phyloP scores from a whole-genome alignment of 2,329 filamentous ascomycete genomes.

The Pseudogymnoascus pannorum region DNA sequence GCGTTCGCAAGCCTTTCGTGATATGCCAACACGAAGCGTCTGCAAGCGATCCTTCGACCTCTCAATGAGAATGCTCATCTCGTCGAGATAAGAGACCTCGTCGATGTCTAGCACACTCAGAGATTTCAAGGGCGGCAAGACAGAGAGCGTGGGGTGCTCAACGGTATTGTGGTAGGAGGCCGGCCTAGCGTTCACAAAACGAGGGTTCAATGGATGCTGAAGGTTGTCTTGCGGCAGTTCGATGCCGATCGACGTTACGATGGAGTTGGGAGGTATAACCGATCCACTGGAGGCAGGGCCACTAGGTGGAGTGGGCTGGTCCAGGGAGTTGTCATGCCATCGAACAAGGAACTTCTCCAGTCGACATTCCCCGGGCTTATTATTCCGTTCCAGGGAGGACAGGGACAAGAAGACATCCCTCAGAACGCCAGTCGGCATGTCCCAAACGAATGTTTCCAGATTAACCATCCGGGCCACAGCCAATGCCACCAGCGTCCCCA shows the following conservation, averaged over 20 bases:
- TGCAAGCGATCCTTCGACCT: constrained; percentile 58
- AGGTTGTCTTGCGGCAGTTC: constrained; percentile 22
- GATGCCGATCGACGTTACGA: constrained; percentile 37
- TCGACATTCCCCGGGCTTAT: constrained; percentile 44
- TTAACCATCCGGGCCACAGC: constrained; percentile 76
- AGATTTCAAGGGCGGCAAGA: constrained; percentile 66
- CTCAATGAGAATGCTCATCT: constrained; percentile 71
- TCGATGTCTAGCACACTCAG: constrained; percentile 75
- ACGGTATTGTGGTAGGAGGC: constrained; percentile 51
- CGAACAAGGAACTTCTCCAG: constrained; percentile 71
- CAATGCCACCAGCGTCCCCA: constrained; percentile 73
- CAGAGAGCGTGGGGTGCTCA: constrained; percentile 73
- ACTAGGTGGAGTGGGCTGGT: constrained; percentile 18
- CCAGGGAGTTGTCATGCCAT: constrained; percentile 64
- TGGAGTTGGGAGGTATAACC: constrained; percentile 13
- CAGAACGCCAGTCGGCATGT: constrained; percentile 80
- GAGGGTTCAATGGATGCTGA: constrained; percentile 22
- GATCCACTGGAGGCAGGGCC: background rate
- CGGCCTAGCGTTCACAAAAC: constrained; percentile 24
- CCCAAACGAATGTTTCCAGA: constrained; percentile 77
- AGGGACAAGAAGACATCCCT: constrained; percentile 76
- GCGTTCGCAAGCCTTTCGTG: constrained; percentile 37
- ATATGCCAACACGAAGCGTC: constrained; percentile 69
- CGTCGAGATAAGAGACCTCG: constrained; percentile 73
- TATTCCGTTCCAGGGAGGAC: constrained; percentile 54